Conservation (phyloP, 164 flowering plant genomes). For the Sextonia rubra region DNA sequence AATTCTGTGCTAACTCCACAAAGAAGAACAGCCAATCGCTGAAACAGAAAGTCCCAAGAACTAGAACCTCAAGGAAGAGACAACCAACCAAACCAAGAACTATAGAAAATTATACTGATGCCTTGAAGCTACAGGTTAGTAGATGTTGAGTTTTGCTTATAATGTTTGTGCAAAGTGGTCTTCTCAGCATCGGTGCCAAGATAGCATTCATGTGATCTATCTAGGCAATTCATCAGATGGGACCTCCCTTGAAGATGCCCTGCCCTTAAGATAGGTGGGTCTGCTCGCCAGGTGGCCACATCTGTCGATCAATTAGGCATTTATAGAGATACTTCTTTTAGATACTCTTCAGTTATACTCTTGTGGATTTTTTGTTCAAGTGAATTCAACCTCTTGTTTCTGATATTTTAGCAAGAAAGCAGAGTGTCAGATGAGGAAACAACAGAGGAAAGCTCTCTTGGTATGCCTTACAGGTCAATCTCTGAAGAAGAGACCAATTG, state of each 20-base stretch:
- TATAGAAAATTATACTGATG: slow-evolving; percentile 32
- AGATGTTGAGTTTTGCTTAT: neutral
- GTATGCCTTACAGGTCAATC: slow-evolving; percentile 16
- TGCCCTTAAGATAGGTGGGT: neutral
- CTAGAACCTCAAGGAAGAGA: slow-evolving; percentile 34
- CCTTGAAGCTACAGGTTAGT: slow-evolving; percentile 40
- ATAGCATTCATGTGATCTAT: too few species aligned
- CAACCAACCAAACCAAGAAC: slow-evolving; percentile 21
- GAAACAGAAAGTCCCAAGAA: slow-evolving; percentile 16
- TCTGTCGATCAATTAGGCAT: too few species aligned
- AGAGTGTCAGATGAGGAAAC: slow-evolving; percentile 30
- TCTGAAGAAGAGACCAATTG: slow-evolving; percentile 25
- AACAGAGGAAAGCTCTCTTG: slow-evolving; percentile 26
- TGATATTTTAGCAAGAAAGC: slow-evolving; percentile 39
- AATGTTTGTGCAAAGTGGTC: too few species aligned
- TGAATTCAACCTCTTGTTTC: neutral
- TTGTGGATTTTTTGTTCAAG: too few species aligned
- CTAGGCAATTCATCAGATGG: neutral
- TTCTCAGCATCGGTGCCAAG: too few species aligned
- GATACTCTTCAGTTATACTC: too few species aligned
- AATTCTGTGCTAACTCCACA: slow-evolving; percentile 24
- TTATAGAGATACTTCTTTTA: too few species aligned
- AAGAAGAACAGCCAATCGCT: slow-evolving; percentile 29
- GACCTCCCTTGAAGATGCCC: neutral
- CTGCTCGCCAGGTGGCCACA: neutral